phyloP scores from a whole-genome alignment of 306 rosid species.

The Crotalaria pallida region DNA sequence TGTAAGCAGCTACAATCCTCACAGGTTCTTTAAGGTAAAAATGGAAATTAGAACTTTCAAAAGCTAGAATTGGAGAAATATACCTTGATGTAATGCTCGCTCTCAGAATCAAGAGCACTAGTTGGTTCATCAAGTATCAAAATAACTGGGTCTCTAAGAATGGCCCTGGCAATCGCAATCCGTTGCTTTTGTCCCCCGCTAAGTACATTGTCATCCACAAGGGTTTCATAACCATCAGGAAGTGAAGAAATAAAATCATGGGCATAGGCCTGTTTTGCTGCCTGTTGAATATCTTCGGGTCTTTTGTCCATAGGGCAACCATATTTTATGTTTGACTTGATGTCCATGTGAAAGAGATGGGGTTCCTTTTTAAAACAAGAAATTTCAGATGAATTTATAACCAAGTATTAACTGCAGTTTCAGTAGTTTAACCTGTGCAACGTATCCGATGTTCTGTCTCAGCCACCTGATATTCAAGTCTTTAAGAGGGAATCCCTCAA shows the following conservation, averaged over 20 bases:
- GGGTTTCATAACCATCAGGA: conserved; percentile 76
- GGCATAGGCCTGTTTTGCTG: conserved; percentile 80
- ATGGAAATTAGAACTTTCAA: conserved; percentile 1
- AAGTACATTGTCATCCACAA: conserved; percentile 75
- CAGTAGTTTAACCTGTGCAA: conserved; percentile 60
- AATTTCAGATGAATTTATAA: neutral
- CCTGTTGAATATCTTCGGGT: conserved; percentile 60
- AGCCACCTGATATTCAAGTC: conserved; percentile 79
- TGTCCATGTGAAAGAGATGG: conserved; percentile 71
- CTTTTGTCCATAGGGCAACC: conserved; percentile 46
- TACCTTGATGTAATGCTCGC: conserved; percentile 77
- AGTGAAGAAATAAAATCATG: conserved; percentile 69
- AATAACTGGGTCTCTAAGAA: conserved; percentile 80
- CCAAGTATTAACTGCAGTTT: conserved; percentile 12
- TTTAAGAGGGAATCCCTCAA: conserved; percentile 67
- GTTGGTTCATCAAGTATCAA: conserved; percentile 92
- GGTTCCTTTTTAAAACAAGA: conserved; percentile 54
- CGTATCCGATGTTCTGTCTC: conserved; percentile 77
- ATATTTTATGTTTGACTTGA: conserved; percentile 71
- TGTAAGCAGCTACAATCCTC: conserved; percentile 2
- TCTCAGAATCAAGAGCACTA: conserved; percentile 85
- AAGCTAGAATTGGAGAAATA: conserved; percentile 1
- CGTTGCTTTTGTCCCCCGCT: conserved; percentile 96
- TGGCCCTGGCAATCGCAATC: conserved; percentile 82
- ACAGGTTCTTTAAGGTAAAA: neutral